Evolutionary conservation across 2,329 filamentous ascomycete genomes (phyloP).

Genomic region (Colletotrichum eremochloae): DNA sequence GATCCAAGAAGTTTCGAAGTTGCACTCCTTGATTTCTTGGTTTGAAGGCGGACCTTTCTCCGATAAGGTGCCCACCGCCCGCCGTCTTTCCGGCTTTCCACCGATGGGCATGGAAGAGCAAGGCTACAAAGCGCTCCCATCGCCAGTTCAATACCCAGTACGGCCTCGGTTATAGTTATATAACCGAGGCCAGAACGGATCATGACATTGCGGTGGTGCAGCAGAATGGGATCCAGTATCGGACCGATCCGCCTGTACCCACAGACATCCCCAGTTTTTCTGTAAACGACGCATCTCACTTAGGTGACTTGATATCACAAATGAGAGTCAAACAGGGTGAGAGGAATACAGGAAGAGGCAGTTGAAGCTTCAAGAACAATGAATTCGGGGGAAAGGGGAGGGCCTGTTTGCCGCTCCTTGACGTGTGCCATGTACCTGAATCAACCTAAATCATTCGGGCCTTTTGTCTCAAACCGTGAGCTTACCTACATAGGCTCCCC

Average conservation of each 20-base stretch:
- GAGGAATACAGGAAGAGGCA: not conserved
- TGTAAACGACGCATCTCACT: not conserved
- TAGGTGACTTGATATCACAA: not conserved
- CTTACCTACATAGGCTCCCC: not conserved
- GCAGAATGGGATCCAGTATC: not conserved
- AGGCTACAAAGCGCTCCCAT: conserved; percentile 19
- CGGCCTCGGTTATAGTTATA: not conserved
- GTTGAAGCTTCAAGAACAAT: not conserved
- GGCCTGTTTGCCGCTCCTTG: too few relatives aligned
- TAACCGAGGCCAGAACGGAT: not conserved
- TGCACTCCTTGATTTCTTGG: not conserved
- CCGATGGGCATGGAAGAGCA: conserved; percentile 3
- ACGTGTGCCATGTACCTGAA: not conserved
- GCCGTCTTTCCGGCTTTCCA: not conserved
- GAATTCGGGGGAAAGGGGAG: not conserved
- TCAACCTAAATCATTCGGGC: not conserved
- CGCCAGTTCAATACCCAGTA: not conserved
- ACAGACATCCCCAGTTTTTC: too few relatives aligned
- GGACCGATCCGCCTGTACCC: not conserved
- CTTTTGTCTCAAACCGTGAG: not conserved
- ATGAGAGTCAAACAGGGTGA: too few relatives aligned
- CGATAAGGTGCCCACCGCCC: too few relatives aligned
- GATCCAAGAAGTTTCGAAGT: not conserved
- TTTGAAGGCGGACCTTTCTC: not conserved
- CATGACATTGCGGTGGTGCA: too few relatives aligned